Evolutionary conservation across 257 asterid species (phyloP), one percentile per base, ranked within the genome.

Genomic region (Vinca minor): DNA sequence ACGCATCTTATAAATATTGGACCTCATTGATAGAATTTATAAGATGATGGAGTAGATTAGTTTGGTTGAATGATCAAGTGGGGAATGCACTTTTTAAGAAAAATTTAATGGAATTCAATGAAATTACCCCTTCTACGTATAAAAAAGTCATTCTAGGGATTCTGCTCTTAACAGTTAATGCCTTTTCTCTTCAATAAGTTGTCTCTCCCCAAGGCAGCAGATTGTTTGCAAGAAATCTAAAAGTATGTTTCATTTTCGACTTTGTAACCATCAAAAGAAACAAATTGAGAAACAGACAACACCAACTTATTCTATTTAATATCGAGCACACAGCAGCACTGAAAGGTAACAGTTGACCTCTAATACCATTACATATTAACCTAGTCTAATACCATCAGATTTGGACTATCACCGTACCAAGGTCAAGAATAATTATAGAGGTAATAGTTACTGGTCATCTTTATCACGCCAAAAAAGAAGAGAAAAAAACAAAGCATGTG

Each of bases 171-270:
- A 52, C 47, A 45, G n/a, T n/a, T n/a, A n/a, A n/a, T n/a, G n/a
- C 4, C 38, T 2, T 35, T 25, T 15, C 34, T 8, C 18, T 18
- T 13, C 26, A 62, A 25, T 34, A 59, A 7, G n/a, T 35, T 32
- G 59, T 32, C 32, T 32, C 32, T 20, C 21, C 28, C 25, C 17
- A 39, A 46, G 29, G 44, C 52, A 4, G 31, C 18, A 25, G 23
- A 59, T 20, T 12, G 57, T 34, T 68, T 59, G 39, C 34, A 59
- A 47, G 23, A 25, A 45, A 57, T 23, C 49, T 23, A 45, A 39
- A 26, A 29, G 2, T 18, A 20, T 3, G 25, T 8, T 15, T 14
- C 21, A 3, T 4, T 42, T 4, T 26, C 28, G n/a, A 7, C 23
- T 2, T 17, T 29, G 13, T 28, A 55, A 55, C 60, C 41, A 15